Evolutionary conservation across 139 green algal genomes (phyloP), one percentile per base, ranked within the genome.

Genomic region (Chlorella ohadii): DNA sequence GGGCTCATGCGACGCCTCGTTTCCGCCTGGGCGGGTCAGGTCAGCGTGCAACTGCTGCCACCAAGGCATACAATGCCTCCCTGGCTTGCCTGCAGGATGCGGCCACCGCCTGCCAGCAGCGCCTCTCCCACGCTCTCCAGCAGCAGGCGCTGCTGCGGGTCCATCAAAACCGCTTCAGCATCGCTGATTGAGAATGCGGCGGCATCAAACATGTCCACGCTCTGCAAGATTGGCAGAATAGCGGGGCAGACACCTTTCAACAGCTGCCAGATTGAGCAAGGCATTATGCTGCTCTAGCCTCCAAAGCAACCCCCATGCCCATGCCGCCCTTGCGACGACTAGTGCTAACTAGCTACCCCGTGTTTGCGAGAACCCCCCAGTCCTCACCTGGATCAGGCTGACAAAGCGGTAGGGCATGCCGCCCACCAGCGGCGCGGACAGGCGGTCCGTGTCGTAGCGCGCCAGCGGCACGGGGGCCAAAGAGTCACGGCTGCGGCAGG

Each of bases 81-180:
- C 44, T 9, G 9, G 44, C 25, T 47, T n/a, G 71, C 84, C 75
- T 38, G 79, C 28, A 75, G 81, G 56, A 66, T 23, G 28, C 12
- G 16, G 27, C 44, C 4, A 4, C 38, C 27, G 0, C 34, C 66
- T 6, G 47, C 33, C 23, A 84, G 68, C 57, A 93, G 74, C 27
- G 80, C 85, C 36, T 92, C 74, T 15, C 78, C 87, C 31, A 87
- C 78, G 13, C 23, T 27, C 28, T 93, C 83, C 71, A 96, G 84
- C 75, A 97, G 80, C 65, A 97, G 72, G 9, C 94, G 88, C 87
- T 97, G 94, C 86, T 97, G 94, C 6, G 94, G 92, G 84, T 97
- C 94, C 91, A 98, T 94, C 11, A 91, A 66, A 20, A 79, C 73
- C 0, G 94, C 90, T 81, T 98, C 94, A 1, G 83, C 74, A 1